Percentiles rank a stretch among this genome's conserved stretches.
Conservation (phyloP, 495 filamentous ascomycete genomes). For the Chaetomium tenue region DNA sequence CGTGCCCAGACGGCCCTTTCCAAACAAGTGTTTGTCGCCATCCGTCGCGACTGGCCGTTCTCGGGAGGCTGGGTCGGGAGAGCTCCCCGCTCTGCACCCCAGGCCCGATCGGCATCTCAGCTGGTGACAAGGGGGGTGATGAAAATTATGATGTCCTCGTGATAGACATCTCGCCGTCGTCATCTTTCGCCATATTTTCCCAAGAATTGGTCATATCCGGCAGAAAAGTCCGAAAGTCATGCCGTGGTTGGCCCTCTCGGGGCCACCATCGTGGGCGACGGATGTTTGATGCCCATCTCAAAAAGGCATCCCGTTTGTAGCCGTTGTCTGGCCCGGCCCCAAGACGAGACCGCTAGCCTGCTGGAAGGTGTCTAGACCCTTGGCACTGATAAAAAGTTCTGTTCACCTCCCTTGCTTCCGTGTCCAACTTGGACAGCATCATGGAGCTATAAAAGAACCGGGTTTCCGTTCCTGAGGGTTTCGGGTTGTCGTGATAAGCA, state of each 20-base stretch:
- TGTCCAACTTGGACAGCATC: neutral
- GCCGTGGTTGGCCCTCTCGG: too few relatives aligned
- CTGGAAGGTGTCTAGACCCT: neutral
- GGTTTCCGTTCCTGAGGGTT: too few relatives aligned
- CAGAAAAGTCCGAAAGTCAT: neutral
- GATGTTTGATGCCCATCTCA: neutral
- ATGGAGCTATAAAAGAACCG: too few relatives aligned
- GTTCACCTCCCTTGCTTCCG: neutral
- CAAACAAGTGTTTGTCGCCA: neutral
- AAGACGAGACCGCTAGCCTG: neutral
- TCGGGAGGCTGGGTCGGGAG: slow-evolving; percentile 6
- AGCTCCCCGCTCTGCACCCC: slow-evolving; percentile 3
- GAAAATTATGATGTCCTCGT: slow-evolving; percentile 18
- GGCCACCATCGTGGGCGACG: neutral
- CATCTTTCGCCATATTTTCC: neutral
- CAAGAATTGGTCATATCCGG: neutral
- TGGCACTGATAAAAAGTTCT: neutral
- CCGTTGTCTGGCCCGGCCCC: neutral
- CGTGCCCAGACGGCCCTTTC: slow-evolving; percentile 2
- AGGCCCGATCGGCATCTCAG: slow-evolving; percentile 7
- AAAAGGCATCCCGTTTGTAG: neutral
- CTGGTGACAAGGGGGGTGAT: neutral
- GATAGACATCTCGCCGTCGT: neutral
- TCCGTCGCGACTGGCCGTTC: slow-evolving; percentile 14
- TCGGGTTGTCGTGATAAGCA: too few relatives aligned